A percentile compares a stretch with the other conserved stretches of the same genome.
Conservation (phyloP, 1,284 basidiomycete species). For the Rhodotorula sp. region DNA sequence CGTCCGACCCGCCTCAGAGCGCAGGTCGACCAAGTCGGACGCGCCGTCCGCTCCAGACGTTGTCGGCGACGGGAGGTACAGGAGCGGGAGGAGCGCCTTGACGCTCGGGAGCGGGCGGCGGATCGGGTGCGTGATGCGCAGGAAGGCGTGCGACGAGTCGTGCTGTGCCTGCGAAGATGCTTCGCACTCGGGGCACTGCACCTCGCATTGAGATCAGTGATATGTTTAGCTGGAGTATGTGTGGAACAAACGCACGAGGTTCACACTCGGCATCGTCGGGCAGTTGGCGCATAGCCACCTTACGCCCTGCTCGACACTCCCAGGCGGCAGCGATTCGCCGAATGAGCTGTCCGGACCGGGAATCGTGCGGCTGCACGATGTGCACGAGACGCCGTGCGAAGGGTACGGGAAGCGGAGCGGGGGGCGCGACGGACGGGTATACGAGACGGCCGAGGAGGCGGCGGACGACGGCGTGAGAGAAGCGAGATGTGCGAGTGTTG, state of each 20-base stretch:
- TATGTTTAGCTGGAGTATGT: background rate
- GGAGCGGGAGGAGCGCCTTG: conserved; percentile 14
- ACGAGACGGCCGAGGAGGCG: background rate
- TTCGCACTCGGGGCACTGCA: conserved; percentile 5
- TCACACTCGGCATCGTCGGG: conserved; percentile 1
- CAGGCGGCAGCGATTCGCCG: background rate
- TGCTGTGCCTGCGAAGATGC: background rate
- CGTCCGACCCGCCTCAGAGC: background rate
- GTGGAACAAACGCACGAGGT: background rate
- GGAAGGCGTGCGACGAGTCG: conserved; percentile 11
- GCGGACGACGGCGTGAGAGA: too few species aligned
- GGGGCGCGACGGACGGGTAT: background rate
- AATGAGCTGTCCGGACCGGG: background rate
- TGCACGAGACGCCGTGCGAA: conserved; percentile 7
- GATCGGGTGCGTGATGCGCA: conserved; percentile 15
- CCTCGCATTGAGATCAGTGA: background rate
- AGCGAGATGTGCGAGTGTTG: background rate
- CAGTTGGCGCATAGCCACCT: conserved; percentile 12
- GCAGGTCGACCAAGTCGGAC: background rate
- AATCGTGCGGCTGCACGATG: background rate
- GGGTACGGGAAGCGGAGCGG: background rate
- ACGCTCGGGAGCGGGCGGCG: conserved; percentile 13
- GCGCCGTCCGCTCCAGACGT: too few species aligned
- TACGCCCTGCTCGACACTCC: background rate
- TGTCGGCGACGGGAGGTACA: conserved; percentile 1